phyloP scores from a whole-genome alignment of 1,284 basidiomycete species.

The Trametes hirsuta region DNA sequence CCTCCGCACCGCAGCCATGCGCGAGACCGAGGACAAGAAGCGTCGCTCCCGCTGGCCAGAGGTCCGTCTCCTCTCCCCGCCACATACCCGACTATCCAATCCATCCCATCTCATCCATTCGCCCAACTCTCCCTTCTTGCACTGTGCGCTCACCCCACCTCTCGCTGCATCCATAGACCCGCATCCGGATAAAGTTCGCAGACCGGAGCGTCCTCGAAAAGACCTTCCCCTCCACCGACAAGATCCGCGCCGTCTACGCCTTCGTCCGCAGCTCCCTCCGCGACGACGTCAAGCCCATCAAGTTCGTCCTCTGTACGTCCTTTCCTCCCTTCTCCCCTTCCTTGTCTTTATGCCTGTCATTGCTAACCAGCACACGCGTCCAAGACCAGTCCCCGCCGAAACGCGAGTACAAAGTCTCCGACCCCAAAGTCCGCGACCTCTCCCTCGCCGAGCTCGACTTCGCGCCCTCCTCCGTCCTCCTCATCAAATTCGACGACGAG shows the following conservation, averaged over 20 bases:
- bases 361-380: not conserved
- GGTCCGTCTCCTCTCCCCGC: slow-evolving; percentile 43
- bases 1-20: slow-evolving; percentile 66
- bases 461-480: slow-evolving; percentile 80
- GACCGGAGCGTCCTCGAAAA: slow-evolving; percentile 86
- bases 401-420: slow-evolving; percentile 80
- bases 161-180: slow-evolving; percentile 53
- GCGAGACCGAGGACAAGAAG: slow-evolving; percentile 67
- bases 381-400: slow-evolving; percentile 78
- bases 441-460: slow-evolving; percentile 65
- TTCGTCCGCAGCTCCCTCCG: slow-evolving; percentile 77
- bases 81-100: not conserved
- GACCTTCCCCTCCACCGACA: slow-evolving; percentile 72
- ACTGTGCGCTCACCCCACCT: not conserved
- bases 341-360: not conserved
- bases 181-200: slow-evolving; percentile 79
- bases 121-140: not conserved
- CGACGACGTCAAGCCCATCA: slow-evolving; percentile 73
- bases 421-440: slow-evolving; percentile 65
- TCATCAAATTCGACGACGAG: slow-evolving; percentile 77
- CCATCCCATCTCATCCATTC: not conserved
- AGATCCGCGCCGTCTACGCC: slow-evolving; percentile 80
- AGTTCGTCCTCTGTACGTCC: slow-evolving; percentile 79
- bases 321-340: not conserved
- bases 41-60: slow-evolving; percentile 73